Base-by-base conservation (phyloP, 768 basidiomycete species). In the Hortiboletus campestris region DNA sequence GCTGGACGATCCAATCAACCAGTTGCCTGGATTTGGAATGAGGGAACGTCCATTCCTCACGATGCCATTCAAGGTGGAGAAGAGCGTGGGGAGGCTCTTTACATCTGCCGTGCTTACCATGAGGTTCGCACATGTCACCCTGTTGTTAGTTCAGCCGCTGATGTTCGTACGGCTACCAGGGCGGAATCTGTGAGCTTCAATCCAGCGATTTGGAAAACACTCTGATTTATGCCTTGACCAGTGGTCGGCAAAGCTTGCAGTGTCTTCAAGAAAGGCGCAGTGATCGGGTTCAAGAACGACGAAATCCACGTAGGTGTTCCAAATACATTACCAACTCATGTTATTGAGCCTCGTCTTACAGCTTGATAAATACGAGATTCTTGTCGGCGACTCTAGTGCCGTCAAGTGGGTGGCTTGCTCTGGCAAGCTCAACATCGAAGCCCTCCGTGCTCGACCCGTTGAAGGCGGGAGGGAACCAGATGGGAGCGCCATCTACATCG, bases 381-480 rank as follows among this genome's bases (percentile, higher is more conserved):
- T 91, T n/a, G 73, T 89, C 17, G 88, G 85, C 2, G 75, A 89
- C 63, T 71, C 75, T 59, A 69, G 67, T 4, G 84, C 76, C 25
- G 67, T 91, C 50, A 75, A 61, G 46, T 91, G 88, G 88, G 82
- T 86, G 1, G 57, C 75, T 46, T 60, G 69, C 46, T 69, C 70
- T 34, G 85, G 84, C 28, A 68, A 64, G 7, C 58, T 88, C 54
- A 74, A 82, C 49, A 53, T 81, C 34, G 43, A 63, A 1, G 52
- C 61, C 36, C 78, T 88, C 32, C 73, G 79, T 45, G 70, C 70
- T 45, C 69, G 57, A 6, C 86, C 85, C 1, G 84, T 91, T 35
- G 85, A 89, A 56, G 89, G 84, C 46, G 89, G 89, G 3, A 74
- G 69, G 29, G 88, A 90, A 65, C 73, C 76, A 14, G 77, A 85